Percentiles rank a stretch among this genome's conserved stretches.
Evolutionary conservation across 225 moss, liverwort and hornwort species (phyloP).

Genomic region (Sphagnum tenellum): DNA sequence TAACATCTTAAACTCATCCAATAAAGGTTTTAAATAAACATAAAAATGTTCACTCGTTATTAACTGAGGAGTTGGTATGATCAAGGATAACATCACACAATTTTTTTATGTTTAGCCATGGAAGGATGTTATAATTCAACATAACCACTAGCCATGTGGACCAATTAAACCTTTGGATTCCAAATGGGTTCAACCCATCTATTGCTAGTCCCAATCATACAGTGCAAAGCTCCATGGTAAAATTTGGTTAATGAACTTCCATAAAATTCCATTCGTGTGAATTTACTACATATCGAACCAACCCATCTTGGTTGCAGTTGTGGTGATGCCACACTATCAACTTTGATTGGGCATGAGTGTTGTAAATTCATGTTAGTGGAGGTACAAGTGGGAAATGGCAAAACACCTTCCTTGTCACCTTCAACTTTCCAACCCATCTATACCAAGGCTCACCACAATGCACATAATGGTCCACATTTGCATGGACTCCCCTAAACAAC

Average conservation of each 20-base stretch:
- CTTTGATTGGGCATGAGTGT: neutral
- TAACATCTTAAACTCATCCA: neutral
- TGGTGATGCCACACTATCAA: neutral
- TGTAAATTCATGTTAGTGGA: neutral
- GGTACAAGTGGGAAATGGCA: neutral
- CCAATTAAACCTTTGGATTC: neutral
- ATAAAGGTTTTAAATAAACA: neutral
- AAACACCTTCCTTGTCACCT: neutral
- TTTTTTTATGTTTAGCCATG: conserved; percentile 6
- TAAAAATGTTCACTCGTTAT: neutral
- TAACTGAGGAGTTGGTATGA: neutral
- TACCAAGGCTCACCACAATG: neutral
- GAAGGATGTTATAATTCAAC: conserved; percentile 9
- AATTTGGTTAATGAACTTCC: neutral
- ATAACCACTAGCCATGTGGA: conserved; percentile 2
- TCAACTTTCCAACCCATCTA: neutral
- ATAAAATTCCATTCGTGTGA: neutral
- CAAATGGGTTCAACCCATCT: no score
- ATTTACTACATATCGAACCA: neutral
- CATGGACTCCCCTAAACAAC: neutral
- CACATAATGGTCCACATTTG: neutral
- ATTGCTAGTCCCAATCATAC: neutral
- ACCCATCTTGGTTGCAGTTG: neutral
- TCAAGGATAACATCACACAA: conserved; percentile 4
- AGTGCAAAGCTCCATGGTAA: neutral